Base-by-base conservation (phyloP, 2,329 filamentous ascomycete species). In the Xylaria sp. region DNA sequence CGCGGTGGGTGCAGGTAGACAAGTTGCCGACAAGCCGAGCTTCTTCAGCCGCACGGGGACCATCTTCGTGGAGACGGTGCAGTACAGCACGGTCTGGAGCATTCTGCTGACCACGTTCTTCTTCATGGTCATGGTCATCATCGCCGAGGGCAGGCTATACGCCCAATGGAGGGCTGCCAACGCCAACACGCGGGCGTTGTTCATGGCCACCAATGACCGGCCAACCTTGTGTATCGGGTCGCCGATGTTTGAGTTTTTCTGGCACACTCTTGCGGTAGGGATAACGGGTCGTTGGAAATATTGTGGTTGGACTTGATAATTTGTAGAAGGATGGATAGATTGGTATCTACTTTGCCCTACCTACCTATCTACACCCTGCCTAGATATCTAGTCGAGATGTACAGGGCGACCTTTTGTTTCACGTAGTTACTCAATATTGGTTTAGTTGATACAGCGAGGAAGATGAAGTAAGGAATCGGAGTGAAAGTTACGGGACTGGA, bases 101-200 rank as follows among this genome's bases (percentile, higher is more conserved):
- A 33, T 25, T 38, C 53, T 68, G 42, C 2, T 53, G 1, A 0
- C 43, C 1, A 1, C 56, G 21, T 55, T 68, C 28, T 0, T 57
- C 15, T 19, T 64, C 33, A 55, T 72, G 58, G 0, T 67, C 1
- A n/a, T 12, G 1, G 47, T 60, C n/a, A 45, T 45, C 6, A 42
- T 73, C 17, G 63, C 69, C 17, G 51, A 65, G 53, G 64, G 57
- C 15, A 60, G 66, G 12, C 65, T 67, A 35, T 61, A 59, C 52
- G 57, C 50, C 42, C 23, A 49, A 23, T 69, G 69, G 60, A 52
- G 12, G 47, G 3, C 49, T 9, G 61, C 61, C 23, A 73, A 73
- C 60, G 33, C 54, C 8, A 11, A 59, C 1, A 46, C 54, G 31
- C 67, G 71, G 11, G 69, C 52, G 2, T 9, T 70, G 11, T 71